Evolutionary conservation across 345 rosid genomes (phyloP), one percentile per base, ranked within the genome.

Genomic region (Aquilaria sinensis): DNA sequence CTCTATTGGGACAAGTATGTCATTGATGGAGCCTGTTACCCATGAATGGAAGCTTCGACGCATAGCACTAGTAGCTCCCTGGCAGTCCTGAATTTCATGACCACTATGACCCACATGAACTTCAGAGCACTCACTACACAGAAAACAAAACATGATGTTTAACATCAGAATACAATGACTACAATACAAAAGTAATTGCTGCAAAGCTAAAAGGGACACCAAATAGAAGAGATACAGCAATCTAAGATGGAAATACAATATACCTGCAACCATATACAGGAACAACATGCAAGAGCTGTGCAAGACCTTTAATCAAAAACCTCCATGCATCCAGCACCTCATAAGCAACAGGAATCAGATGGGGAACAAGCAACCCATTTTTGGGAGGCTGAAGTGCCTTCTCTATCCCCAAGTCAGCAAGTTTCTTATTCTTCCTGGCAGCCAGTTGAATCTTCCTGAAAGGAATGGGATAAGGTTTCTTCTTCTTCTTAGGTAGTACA

Each of bases 401-500:
- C 74, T 93, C 97, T 41, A 89, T 75, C 12, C 96, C 96, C 94
- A 64, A 76, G 67, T 84, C 79, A 5, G 90, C 97, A 64, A 87
- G 93, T 70, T 80, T 87, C 76, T 75, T 92, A 53, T 84, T 81
- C 64, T 66, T 75, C 74, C 81, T 81, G 15, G 84, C 89, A 46
- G 71, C 83, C 67, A 75, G 80, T 60, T 74, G 80, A 62, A 92
- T 89, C 77, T 84, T 73, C 77, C 73, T 85, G 47, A 87, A 47
- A 48, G 96, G 93, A 67, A 92, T 52, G 48, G 93, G 91, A 68
- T 66, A 92, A 46, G 96, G 97, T 63, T 93, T 93, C 82, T 93
- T 93, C 88, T 87, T 80, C 37, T 74, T 83, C 85, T 79, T 84
- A 29, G 94, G 91, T 49, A 87, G 74, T 58, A 80, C 31, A 15